These are phyloP conservation scores for Xylariaceae sp. DNA, from an alignment of 2,329 filamentous ascomycete genomes.

Conservation along the genomic window DNA sequence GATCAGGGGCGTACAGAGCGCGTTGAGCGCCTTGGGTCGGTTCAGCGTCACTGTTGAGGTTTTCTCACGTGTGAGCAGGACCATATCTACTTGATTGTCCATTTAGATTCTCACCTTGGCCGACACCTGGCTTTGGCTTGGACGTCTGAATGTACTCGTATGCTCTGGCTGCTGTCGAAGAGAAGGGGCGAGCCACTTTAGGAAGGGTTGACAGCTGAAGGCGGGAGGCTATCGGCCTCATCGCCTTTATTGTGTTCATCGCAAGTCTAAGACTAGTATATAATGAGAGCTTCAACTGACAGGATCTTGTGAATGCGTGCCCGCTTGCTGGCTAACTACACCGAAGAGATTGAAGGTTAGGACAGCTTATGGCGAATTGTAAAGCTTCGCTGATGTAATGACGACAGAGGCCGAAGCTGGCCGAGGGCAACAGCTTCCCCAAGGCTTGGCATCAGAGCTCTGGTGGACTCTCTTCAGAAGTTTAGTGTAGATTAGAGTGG, in stretches of 20 bases:
- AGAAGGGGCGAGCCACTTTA: conserved; percentile 48
- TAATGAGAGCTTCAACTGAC: no score
- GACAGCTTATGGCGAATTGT: background rate
- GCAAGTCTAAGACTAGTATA: no score
- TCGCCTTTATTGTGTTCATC: conserved; percentile 51
- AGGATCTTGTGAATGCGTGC: no score
- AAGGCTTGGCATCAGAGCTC: conserved; percentile 3
- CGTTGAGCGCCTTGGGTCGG: conserved; percentile 92
- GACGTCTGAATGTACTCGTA: conserved; percentile 84
- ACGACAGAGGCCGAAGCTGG: conserved; percentile 18
- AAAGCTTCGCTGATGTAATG: conserved; percentile 5
- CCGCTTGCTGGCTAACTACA: no score
- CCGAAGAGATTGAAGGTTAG: background rate
- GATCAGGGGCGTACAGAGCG: conserved; percentile 86
- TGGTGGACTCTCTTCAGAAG: background rate
- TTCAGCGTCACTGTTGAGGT: conserved; percentile 70
- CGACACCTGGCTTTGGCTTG: conserved; percentile 80
- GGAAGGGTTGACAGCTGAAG: conserved; percentile 55
- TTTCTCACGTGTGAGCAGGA: conserved; percentile 9
- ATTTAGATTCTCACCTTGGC: conserved; percentile 56
- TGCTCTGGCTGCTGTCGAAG: conserved; percentile 37
- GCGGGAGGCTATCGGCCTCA: conserved; percentile 56
- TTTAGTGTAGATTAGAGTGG: no score
- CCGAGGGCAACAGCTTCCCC: conserved; percentile 16
- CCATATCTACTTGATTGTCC: background rate